A percentile compares a stretch with the other conserved stretches of the same genome.
These are phyloP conservation scores for Zychaea mexicana DNA, from an alignment of 371 early-diverging fungal species.

Conservation along the genomic window DNA sequence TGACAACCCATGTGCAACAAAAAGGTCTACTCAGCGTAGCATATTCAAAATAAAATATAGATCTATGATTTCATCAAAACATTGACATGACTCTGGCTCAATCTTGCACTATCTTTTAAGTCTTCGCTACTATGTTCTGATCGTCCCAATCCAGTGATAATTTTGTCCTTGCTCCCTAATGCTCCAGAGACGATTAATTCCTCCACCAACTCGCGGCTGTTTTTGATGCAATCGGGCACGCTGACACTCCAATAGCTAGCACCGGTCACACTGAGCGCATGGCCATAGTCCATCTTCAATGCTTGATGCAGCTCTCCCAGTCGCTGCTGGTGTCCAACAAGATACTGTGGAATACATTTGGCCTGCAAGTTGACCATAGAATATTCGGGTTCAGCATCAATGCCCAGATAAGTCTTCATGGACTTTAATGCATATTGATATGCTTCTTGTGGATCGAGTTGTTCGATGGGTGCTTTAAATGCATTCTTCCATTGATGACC, in stretches of 20 bases:
- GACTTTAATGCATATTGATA: constrained; percentile 31
- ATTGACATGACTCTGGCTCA: constrained; percentile 40
- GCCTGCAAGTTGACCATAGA: constrained; percentile 59
- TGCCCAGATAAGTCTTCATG: constrained; percentile 57
- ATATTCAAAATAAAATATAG: neutral
- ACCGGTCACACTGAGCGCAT: constrained; percentile 73
- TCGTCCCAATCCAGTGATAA: constrained; percentile 58
- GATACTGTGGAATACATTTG: constrained; percentile 91
- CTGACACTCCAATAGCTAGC: constrained; percentile 86
- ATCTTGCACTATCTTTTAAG: constrained; percentile 32
- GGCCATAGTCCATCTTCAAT: constrained; percentile 41
- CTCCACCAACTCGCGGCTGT: constrained; percentile 69
- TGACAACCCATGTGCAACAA: no score
- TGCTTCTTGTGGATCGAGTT: constrained; percentile 32
- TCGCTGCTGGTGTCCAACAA: constrained; percentile 77
- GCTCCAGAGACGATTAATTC: constrained; percentile 45
- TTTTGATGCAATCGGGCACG: constrained; percentile 85
- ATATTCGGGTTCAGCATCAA: constrained; percentile 56
- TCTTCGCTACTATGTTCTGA: constrained; percentile 14
- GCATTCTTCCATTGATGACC: constrained; percentile 73
- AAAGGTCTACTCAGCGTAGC: no score
- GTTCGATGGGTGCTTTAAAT: constrained; percentile 29
- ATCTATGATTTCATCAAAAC: constrained; percentile 39
- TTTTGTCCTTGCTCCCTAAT: constrained; percentile 35
- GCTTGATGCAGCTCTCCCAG: constrained; percentile 64